These are phyloP conservation scores for Penicillium herquei DNA, from an alignment of 495 filamentous ascomycete genomes.

Conservation along the genomic window DNA sequence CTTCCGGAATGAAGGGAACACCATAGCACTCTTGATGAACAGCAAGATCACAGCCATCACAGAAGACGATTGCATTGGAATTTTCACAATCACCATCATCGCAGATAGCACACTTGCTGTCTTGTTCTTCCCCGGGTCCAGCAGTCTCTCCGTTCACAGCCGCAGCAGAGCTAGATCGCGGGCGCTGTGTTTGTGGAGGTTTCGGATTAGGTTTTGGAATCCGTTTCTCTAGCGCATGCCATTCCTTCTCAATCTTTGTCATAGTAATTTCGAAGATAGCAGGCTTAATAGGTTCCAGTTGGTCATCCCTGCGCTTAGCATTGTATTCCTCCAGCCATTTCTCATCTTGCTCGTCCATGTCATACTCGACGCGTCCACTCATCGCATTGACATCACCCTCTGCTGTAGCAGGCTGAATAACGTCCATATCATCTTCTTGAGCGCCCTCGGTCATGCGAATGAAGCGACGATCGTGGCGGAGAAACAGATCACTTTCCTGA, in stretches of 20 bases:
- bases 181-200: slow-evolving; percentile 86
- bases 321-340: slow-evolving; percentile 92
- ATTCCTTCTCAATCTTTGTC: slow-evolving; percentile 98
- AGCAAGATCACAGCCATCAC: slow-evolving; percentile 94
- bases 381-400: slow-evolving; percentile 62
- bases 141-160: slow-evolving; percentile 88
- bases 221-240: slow-evolving; percentile 91
- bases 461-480: slow-evolving; percentile 70
- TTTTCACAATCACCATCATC: slow-evolving; percentile 99
- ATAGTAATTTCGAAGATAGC: slow-evolving; percentile 96
- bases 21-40: slow-evolving; percentile 99
- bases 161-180: slow-evolving; percentile 85
- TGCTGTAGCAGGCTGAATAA: slow-evolving; percentile 51
- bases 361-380: slow-evolving; percentile 88
- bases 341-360: slow-evolving; percentile 99
- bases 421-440: slow-evolving; percentile 80
- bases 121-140: slow-evolving; percentile 84
- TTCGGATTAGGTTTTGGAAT: slow-evolving; percentile 97
- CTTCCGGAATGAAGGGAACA: slow-evolving; percentile 97
- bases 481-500: slow-evolving; percentile 86
- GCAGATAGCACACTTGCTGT: slow-evolving; percentile 96
- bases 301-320: slow-evolving; percentile 63
- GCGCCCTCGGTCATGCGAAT: slow-evolving; percentile 76
- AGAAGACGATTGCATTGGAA: slow-evolving; percentile 99
- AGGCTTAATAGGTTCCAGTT: slow-evolving; percentile 78